phyloP scores from a whole-genome alignment of 116 monocot species.

The Dioscorea cayenensis region DNA sequence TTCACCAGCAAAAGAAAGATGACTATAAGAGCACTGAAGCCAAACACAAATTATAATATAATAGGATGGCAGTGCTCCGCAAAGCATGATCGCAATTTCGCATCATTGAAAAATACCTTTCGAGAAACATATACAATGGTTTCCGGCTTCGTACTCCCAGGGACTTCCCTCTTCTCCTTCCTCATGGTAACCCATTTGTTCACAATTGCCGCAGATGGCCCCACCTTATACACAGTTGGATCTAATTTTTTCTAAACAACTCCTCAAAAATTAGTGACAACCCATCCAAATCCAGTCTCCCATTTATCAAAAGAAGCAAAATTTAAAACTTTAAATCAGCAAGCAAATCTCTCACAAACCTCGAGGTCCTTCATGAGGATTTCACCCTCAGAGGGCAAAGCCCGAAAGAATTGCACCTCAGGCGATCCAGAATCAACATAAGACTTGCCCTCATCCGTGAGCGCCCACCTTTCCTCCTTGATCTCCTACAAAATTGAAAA shows the following conservation, averaged over 20 bases:
- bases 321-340: background rate
- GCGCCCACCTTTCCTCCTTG: constrained; percentile 47
- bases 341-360: constrained; percentile 21
- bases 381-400: constrained; percentile 59
- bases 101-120: background rate
- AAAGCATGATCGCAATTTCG: background rate
- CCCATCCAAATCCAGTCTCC: background rate
- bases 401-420: constrained; percentile 43
- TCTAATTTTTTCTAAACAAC: constrained; percentile 48
- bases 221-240: constrained; percentile 50
- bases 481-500: constrained; percentile 42
- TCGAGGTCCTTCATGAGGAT: constrained; percentile 42
- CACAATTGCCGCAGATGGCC: constrained; percentile 53
- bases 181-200: constrained; percentile 72
- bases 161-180: constrained; percentile 20
- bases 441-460: constrained; percentile 62
- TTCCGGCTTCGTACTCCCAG: background rate
- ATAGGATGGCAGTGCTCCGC: background rate
- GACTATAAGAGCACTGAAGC: background rate
- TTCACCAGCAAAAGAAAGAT: background rate
- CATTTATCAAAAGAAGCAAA: background rate
- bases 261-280: background rate
- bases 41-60: background rate
- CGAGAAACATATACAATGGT: background rate
- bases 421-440: constrained; percentile 66